These are phyloP conservation scores for Dacryopinax spathularia DNA, from an alignment of 768 basidiomycete species.

Conservation along the genomic window DNA sequence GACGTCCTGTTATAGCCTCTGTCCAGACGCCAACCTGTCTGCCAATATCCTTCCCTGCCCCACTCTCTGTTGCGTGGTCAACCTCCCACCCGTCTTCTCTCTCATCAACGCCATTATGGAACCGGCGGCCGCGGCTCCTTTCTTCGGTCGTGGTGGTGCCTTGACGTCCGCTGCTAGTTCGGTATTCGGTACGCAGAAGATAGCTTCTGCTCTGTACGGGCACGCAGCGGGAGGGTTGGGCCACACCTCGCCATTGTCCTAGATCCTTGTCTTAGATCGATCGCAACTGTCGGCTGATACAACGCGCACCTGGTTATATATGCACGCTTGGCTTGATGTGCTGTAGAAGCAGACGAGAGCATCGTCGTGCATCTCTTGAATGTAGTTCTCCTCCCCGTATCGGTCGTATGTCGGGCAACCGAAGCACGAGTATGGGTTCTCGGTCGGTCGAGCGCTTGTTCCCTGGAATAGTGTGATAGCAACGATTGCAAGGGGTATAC, in stretches of 20 bases:
- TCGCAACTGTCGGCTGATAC: neutral
- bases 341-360: constrained; percentile 1
- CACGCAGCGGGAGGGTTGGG: neutral
- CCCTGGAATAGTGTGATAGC: neutral
- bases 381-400: neutral
- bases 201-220: neutral
- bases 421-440: neutral
- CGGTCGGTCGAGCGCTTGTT: neutral
- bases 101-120: constrained; percentile 2
- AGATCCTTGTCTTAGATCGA: neutral
- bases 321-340: neutral
- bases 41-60: neutral
- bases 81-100: neutral
- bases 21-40: neutral
- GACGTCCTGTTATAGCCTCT: no score
- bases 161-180: neutral
- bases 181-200: neutral
- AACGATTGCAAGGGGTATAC: neutral
- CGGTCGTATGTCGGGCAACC: neutral
- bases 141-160: neutral
- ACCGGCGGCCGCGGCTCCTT: neutral
- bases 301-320: neutral
- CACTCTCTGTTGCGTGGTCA: neutral
- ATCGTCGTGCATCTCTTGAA: neutral
- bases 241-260: neutral